Evolutionary conservation across 2,329 filamentous ascomycete genomes (phyloP).

Genomic region (Neopestalotiopsis sp.): DNA sequence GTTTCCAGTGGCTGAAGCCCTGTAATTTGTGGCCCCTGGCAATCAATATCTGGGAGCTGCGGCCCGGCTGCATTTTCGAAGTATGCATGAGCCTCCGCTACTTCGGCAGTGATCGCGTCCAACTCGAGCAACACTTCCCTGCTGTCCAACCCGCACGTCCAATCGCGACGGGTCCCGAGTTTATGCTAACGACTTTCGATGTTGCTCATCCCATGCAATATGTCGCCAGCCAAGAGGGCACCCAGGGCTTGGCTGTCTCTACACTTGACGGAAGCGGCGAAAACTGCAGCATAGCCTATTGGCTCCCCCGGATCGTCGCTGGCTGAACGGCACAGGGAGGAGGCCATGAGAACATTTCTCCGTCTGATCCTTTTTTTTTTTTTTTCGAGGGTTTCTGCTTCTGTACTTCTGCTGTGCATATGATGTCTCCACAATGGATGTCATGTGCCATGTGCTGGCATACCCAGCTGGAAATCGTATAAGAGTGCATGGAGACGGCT

Average conservation of each 20-base stretch:
- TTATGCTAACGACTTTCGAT: not conserved
- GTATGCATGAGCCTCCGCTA: constrained; percentile 11
- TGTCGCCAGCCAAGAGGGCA: constrained; percentile 10
- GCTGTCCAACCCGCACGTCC: not conserved
- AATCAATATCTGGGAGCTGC: constrained; percentile 11
- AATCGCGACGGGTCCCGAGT: not conserved
- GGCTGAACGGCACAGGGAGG: not conserved
- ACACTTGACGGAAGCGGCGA: constrained; percentile 9
- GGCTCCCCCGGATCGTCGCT: not conserved
- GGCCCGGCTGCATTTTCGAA: constrained; percentile 15
- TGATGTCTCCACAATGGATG: not conserved
- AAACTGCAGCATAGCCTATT: not conserved
- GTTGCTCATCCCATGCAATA: not conserved
- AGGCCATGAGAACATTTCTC: not conserved
- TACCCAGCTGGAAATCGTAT: not conserved
- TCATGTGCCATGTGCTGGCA: not conserved
- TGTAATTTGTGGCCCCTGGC: constrained; percentile 6
- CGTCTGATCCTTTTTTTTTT: not conserved
- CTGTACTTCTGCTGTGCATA: constrained; percentile 7
- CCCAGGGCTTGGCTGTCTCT: constrained; percentile 4
- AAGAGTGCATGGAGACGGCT: not conserved
- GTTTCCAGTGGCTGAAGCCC: constrained; percentile 8
- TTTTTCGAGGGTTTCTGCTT: not conserved
- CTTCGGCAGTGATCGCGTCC: constrained; percentile 1
- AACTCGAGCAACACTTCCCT: not conserved